Evolutionary conservation across 495 filamentous ascomycete species (phyloP), one percentile per base, ranked within the genome.

Genomic region (Chaetomium tenue): DNA sequence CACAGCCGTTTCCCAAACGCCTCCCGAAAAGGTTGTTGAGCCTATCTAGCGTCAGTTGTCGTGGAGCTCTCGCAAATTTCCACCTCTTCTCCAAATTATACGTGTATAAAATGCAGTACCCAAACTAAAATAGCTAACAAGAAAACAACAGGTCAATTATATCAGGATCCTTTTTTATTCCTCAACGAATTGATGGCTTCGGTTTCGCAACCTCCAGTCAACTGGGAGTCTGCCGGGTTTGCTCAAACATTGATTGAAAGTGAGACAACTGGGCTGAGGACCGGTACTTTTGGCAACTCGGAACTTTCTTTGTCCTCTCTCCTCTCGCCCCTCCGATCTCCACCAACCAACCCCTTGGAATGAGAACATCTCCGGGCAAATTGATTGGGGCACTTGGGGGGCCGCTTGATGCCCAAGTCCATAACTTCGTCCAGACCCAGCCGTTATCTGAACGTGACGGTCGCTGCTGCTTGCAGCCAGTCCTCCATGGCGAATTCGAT

Each of bases 351-450:
- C 22, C 48, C 22, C 48, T 23, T 13, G 48, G 48, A 51, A 26
- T 15, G 48, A 51, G 11, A 25, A 2, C 22, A 51, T n/a, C n/a
- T 47, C 44, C n/a, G 25, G 53, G 30, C 1, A 13, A 15, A 47
- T 47, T 37, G 28, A 30, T 7, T 37, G 33, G 33, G 9, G 33
- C 33, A 37, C 33, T 37, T 37, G 40, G 28, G 28, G 28, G 28
- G 30, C 39, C 30, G 30, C 16, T 56, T 56, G 55, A 23, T 58
- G 55, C 55, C 55, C 55, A 58, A 48, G 22, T 48, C 16, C 57
- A 47, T 12, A 30, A 48, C 16, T 39, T 44, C 58, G n/a, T 18
- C 20, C 58, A 16, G 18, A 2, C 7, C 28, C n/a, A 48, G 42
- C 42, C 33, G 53, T 5, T 5, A 22, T n/a, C 55, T 39, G 44